Evolutionary conservation across 2,329 filamentous ascomycete genomes (phyloP), one percentile per base, ranked within the genome.

Genomic region (Emergomyces pasteurianus): DNA sequence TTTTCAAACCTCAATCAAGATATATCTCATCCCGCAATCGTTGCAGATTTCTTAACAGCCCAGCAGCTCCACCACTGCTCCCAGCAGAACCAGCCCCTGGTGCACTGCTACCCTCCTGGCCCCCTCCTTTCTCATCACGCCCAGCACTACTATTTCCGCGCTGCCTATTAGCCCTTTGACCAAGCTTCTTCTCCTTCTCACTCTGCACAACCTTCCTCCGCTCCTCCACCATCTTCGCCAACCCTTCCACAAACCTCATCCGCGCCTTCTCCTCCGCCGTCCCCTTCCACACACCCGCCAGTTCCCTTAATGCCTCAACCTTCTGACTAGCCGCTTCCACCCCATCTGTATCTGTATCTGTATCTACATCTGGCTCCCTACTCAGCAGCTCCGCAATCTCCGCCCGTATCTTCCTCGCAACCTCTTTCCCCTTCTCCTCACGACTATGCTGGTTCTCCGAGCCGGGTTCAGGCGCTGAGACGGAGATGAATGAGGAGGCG

Each of bases 201-300:
- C 63, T 75, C 53, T 80, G 79, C 50, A 81, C 61, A 1, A 72
- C 72, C 64, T 72, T 80, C 64, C 78, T 77, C 65, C 79, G 78
- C 28, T 96, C 92, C 70, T 96, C 91, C 1, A 96, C 89, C 74
- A 90, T 81, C 77, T 86, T 90, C 40, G 86, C 85, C 67, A 99
- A 73, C 58, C 82, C 81, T 65, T 97, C 92, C 21, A 99, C 86
- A 71, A 96, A 91, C 68, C 84, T 88, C 10, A 77, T 77, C 59
- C 94, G 80, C 6, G 90, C 90, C 75, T 89, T 95, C 73, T 97
- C 94, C 76, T 99, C 94, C 0, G 89, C 88, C 2, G 94, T 96
- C n/a, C 91, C 91, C 72, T 88, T 92, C 92, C 94, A 99, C 26
- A 99, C 86, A n/a, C 77, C 77, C 3, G 85, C 84, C 64, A 97